These are phyloP conservation scores for Pterocarpus macrocarpus DNA, from an alignment of 306 rosid genomes.

Conservation along the genomic window DNA sequence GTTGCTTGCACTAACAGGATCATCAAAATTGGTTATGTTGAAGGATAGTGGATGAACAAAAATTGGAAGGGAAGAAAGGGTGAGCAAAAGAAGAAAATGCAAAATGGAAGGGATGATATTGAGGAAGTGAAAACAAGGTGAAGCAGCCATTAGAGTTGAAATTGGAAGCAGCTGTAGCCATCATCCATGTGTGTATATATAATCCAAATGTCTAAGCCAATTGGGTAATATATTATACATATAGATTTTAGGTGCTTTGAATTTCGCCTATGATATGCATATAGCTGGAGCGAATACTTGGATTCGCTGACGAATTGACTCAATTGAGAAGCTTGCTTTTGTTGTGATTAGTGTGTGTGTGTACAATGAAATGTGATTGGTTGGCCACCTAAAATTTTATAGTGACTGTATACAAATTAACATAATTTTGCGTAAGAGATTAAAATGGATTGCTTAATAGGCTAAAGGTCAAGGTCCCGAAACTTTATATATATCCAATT, in stretches of 20 bases:
- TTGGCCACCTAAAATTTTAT: too few species aligned
- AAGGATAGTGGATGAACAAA: slow-evolving; percentile 31
- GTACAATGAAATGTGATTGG: too few species aligned
- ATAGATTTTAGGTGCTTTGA: neutral
- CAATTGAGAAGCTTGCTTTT: neutral
- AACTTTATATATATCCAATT: neutral
- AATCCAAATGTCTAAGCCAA: neutral
- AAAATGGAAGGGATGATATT: neutral
- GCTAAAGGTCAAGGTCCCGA: neutral
- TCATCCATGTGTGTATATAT: neutral
- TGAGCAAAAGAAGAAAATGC: neutral
- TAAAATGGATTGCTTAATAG: neutral
- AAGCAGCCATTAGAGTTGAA: neutral
- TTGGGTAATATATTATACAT: neutral
- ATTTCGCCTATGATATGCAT: neutral
- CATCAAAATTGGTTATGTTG: slow-evolving; percentile 52
- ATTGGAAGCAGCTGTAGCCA: neutral
- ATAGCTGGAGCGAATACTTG: neutral
- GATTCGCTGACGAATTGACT: neutral
- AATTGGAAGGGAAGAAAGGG: neutral
- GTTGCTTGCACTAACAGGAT: neutral
- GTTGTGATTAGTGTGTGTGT: neutral
- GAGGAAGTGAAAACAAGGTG: neutral
- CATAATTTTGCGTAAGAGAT: neutral
- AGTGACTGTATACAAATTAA: too few species aligned